These are phyloP conservation scores for Starmerella tilneyi DNA, from an alignment of 805 yeast species.

Conservation along the genomic window DNA sequence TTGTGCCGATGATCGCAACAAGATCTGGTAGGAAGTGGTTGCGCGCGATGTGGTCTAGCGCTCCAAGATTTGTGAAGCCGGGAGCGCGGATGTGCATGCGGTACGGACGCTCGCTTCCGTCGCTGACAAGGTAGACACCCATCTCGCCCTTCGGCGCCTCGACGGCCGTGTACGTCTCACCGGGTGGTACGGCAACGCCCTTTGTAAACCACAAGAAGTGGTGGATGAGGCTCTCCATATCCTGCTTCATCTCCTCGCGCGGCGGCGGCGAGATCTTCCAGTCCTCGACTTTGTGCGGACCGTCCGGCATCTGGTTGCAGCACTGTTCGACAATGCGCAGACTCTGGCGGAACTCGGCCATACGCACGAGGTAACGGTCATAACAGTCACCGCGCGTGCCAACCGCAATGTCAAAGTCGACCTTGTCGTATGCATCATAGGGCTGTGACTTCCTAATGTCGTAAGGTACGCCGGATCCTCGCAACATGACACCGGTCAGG, in stretches of 20 bases:
- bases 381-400: slow-evolving; percentile 85
- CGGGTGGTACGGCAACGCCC: slow-evolving; percentile 81
- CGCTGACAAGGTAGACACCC: slow-evolving; percentile 83
- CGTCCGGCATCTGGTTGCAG: slow-evolving; percentile 83
- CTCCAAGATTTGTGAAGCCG: slow-evolving; percentile 82
- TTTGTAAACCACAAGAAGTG: slow-evolving; percentile 80
- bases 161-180: slow-evolving; percentile 83
- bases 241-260: slow-evolving; percentile 72
- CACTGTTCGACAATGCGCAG: slow-evolving; percentile 83
- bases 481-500: slow-evolving; percentile 76
- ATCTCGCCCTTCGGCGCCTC: slow-evolving; percentile 95
- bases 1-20: slow-evolving; percentile 86
- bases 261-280: slow-evolving; percentile 78
- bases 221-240: slow-evolving; percentile 86
- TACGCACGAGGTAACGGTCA: slow-evolving; percentile 77
- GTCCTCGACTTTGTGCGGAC: slow-evolving; percentile 85
- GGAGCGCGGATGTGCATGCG: slow-evolving; percentile 92
- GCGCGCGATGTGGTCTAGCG: slow-evolving; percentile 76
- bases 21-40: slow-evolving; percentile 86
- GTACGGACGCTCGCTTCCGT: slow-evolving; percentile 83
- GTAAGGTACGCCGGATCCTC: slow-evolving; percentile 83
- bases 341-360: slow-evolving; percentile 88
- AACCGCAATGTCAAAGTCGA: slow-evolving; percentile 79
- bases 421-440: slow-evolving; percentile 77
- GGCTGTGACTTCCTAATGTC: slow-evolving; percentile 81